Evolutionary conservation across 306 rosid species (phyloP), one percentile per base, ranked within the genome.

Genomic region (Psophocarpus tetragonolobus): DNA sequence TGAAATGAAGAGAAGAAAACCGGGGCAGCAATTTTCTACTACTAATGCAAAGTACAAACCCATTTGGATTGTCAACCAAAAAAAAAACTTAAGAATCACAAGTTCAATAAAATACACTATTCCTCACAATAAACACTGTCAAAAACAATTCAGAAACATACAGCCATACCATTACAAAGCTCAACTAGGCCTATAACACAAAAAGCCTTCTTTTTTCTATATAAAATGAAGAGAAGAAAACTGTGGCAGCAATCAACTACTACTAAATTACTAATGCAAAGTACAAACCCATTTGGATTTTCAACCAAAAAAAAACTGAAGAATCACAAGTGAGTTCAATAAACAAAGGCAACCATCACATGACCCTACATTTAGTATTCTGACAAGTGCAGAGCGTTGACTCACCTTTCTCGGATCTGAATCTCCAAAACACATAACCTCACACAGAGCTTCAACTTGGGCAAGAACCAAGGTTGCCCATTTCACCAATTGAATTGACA

Each of bases 351-450:
- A 72, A 44, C 29, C 12, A 58, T 39, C 21, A 60, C 7, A 38
- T 58, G 66, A 74, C 36, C 35, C 61, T 27, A 53, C 74, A 73
- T 73, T 73, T 74, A 56, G 54, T 15, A 48, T 35, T 63, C 5
- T 17, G 26, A 17, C 51, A 33, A 47, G 4, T 26, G 14, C 12
- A 67, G 26, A 35, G 20, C 24, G 58, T 21, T 67, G 81, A 60
- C 84, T 68, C 78, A 79, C 81, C 84, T 68, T 48, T 60, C 74
- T 17, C 56, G 65, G 90, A 88, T 88, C 87, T 80, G 74, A 38
- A 38, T 50, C 51, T 50, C 56, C 72, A 61, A 50, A 26, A 62
- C 27, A 24, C 18, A 66, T 65, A 71, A 24, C 65, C 82, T 51
- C 78, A 36, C 12, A 9, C 67, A 32, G 53, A 57, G 58, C 56